Evolutionary conservation across 768 basidiomycete species (phyloP).

Genomic region (Tricholoma flavovirens): DNA sequence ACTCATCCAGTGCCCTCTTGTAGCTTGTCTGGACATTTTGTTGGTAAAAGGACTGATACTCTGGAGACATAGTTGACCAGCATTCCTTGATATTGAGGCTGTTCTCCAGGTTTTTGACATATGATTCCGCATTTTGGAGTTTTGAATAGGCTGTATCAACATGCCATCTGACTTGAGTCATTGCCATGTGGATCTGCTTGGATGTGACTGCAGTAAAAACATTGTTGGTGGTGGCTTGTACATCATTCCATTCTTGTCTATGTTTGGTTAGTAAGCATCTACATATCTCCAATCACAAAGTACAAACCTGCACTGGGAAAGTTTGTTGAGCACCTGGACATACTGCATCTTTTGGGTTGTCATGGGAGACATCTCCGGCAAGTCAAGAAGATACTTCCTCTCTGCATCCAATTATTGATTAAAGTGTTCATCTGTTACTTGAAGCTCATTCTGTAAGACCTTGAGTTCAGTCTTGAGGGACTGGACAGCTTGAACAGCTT

Average conservation of each 20-base stretch:
- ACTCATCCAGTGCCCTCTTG: slow-evolving; percentile 13
- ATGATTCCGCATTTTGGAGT: too few species aligned
- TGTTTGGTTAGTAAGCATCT: neutral
- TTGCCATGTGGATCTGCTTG: neutral
- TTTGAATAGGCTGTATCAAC: too few species aligned
- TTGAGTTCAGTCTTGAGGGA: neutral
- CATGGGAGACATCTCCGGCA: neutral
- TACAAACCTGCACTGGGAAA: neutral
- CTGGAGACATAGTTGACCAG: neutral
- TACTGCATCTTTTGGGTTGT: slow-evolving; percentile 2
- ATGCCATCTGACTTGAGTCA: neutral
- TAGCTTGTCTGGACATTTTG: slow-evolving; percentile 1
- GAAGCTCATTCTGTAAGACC: neutral
- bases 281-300: neutral
- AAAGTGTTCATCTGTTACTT: neutral
- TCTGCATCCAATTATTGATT: neutral
- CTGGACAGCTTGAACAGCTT: too few species aligned
- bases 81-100: neutral
- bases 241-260: slow-evolving; percentile 1
- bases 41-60: neutral
- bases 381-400: neutral
- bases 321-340: neutral
- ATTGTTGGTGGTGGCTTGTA: neutral
- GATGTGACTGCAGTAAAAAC: neutral
- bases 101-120: too few species aligned